Conservation (phyloP, 345 rosid genomes). For the Gynandropsis gynandra region DNA sequence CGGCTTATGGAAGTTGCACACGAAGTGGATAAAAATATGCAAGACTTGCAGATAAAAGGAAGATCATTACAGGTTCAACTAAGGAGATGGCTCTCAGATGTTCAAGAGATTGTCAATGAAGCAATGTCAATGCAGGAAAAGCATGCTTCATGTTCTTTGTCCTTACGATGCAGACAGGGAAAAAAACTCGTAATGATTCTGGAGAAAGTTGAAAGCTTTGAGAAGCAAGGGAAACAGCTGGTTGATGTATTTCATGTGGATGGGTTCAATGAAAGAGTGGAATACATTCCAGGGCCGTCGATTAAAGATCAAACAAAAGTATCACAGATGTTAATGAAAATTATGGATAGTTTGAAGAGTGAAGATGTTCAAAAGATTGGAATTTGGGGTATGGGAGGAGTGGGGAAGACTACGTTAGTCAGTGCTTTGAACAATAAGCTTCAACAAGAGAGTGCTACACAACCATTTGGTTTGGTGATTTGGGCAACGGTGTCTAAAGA, state of each 20-base stretch:
- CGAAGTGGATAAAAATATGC: conserved; percentile 18
- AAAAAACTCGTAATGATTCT: conserved; percentile 16
- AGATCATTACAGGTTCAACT: conserved; percentile 18
- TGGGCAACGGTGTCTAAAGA: conserved; percentile 29
- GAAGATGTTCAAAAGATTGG: conserved; percentile 23
- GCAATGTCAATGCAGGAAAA: conserved; percentile 14
- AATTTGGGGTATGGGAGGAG: conserved; percentile 33
- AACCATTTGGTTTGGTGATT: conserved; percentile 27
- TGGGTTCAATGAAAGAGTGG: conserved; percentile 18
- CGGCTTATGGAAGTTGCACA: conserved; percentile 12
- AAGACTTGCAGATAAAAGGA: conserved; percentile 21
- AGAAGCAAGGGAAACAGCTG: conserved; percentile 18
- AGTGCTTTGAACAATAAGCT: conserved; percentile 29
- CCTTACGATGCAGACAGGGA: conserved; percentile 17
- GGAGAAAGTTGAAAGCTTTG: conserved; percentile 19
- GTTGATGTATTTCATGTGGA: conserved; percentile 15
- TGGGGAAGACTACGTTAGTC: conserved; percentile 33
- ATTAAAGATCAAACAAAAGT: conserved; percentile 29
- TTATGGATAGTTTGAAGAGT: conserved; percentile 16
- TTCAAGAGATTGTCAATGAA: conserved; percentile 13
- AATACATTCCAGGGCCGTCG: conserved; percentile 28
- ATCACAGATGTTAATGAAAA: conserved; percentile 22
- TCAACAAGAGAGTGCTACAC: conserved; percentile 7
- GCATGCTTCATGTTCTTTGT: conserved; percentile 15
- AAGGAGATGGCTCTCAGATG: conserved; percentile 24